phyloP scores from a whole-genome alignment of 768 basidiomycete species.

The Mycena metata region DNA sequence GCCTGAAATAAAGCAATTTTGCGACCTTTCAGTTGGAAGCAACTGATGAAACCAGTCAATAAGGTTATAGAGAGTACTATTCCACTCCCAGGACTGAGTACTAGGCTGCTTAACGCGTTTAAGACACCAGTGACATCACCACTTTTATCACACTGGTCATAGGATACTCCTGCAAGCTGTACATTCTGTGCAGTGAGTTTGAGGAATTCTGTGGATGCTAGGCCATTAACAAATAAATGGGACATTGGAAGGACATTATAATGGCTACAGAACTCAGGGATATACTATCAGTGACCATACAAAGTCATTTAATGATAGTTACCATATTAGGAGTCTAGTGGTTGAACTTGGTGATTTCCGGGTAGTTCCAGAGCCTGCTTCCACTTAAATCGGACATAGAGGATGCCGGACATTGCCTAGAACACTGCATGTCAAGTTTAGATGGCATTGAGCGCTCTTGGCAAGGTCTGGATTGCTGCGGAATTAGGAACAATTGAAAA shows the following conservation, averaged over 20 bases:
- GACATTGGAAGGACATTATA: neutral
- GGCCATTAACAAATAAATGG: neutral
- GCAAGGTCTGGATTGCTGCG: no score
- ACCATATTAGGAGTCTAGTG: constrained; percentile 6
- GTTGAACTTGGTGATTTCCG: neutral
- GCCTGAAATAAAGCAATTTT: constrained; percentile 12
- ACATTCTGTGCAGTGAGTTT: neutral
- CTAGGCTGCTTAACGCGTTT: constrained; percentile 4
- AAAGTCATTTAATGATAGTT: constrained; percentile 11
- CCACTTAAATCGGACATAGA: constrained; percentile 5
- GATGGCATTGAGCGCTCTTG: neutral
- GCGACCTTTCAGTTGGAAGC: constrained; percentile 10
- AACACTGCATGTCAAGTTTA: neutral
- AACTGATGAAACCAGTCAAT: constrained; percentile 12
- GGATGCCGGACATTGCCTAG: constrained; percentile 10
- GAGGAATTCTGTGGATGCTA: constrained; percentile 5
- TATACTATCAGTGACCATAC: constrained; percentile 6
- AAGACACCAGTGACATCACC: neutral
- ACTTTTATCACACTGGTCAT: constrained; percentile 9
- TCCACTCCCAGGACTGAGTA: constrained; percentile 14
- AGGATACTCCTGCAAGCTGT: constrained; percentile 4
- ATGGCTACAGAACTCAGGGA: constrained; percentile 3
- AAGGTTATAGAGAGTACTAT: neutral
- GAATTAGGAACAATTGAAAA: no score
- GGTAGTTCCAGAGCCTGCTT: constrained; percentile 9